Conservation (phyloP, 73 alveolate genomes). For the Symbiodinium pilosum region DNA sequence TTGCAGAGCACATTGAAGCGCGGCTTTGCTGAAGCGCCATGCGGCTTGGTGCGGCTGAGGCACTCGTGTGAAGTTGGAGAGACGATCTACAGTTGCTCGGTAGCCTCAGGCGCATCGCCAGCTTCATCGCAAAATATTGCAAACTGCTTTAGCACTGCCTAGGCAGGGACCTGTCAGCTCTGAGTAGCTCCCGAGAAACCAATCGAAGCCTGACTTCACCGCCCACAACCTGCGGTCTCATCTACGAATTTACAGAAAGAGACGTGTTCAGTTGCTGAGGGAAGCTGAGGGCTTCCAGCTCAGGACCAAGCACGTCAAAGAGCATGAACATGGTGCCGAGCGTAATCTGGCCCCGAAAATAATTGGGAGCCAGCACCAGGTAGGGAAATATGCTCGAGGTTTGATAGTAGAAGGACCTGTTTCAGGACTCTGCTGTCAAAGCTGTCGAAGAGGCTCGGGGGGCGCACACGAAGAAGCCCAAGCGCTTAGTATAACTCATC, state of each 20-base stretch:
- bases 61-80: slow-evolving; percentile 59
- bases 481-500: slow-evolving; percentile 80
- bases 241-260: neutral
- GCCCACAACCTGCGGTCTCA: slow-evolving; percentile 31
- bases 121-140: neutral
- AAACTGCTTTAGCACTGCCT: neutral
- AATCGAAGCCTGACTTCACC: slow-evolving; percentile 77
- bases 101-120: slow-evolving; percentile 12
- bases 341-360: slow-evolving; percentile 68
- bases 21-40: neutral
- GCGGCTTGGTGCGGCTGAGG: neutral
- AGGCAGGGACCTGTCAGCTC: slow-evolving; percentile 24
- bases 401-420: slow-evolving; percentile 78
- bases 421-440: neutral
- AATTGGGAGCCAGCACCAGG: slow-evolving; percentile 20
- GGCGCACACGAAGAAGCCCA: slow-evolving; percentile 40
- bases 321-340: slow-evolving; percentile 92
- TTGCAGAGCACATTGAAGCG: neutral
- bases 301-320: slow-evolving; percentile 23
- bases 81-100: slow-evolving; percentile 91
- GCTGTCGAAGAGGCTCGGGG: neutral
- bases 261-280: neutral
- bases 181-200: slow-evolving; percentile 85
- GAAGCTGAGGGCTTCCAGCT: neutral
- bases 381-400: slow-evolving; percentile 71